These are phyloP conservation scores for Metschnikowia drakensbergensis DNA, from an alignment of 805 yeast species.

Conservation along the genomic window DNA sequence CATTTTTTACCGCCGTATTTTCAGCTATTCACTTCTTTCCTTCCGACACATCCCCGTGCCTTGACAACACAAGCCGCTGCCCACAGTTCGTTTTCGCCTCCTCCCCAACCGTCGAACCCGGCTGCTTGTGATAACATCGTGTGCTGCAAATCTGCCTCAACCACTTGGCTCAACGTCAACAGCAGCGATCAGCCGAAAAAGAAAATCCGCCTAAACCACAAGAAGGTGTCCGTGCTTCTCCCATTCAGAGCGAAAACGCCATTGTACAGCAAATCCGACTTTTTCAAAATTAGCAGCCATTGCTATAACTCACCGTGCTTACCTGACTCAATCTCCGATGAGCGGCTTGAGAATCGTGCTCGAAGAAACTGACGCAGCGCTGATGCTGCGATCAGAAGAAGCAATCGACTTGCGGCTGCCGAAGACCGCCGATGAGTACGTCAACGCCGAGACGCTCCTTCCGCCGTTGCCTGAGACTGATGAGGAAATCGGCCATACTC, in stretches of 20 bases:
- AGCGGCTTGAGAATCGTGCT: constrained; percentile 19
- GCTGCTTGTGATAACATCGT: background rate
- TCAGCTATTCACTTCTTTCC: background rate
- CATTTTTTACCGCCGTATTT: background rate
- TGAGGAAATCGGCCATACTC: background rate
- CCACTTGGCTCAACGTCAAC: background rate
- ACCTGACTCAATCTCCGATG: constrained; percentile 4
- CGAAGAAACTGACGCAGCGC: constrained; percentile 15
- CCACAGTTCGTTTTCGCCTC: background rate
- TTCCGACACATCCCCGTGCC: too few species aligned
- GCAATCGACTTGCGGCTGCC: background rate
- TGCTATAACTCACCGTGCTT: too few species aligned
- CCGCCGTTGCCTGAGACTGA: constrained; percentile 23
- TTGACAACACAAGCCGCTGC: background rate
- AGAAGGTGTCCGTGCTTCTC: too few species aligned
- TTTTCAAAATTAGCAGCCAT: too few species aligned
- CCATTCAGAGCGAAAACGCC: too few species aligned
- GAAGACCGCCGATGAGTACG: constrained; percentile 7
- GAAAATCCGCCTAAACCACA: background rate
- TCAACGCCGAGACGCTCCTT: constrained; percentile 17
- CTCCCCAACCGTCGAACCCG: too few species aligned
- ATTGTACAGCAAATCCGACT: too few species aligned
- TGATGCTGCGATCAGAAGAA: constrained; percentile 11
- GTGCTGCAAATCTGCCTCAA: background rate
- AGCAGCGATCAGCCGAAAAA: background rate